Conservation (phyloP, 768 basidiomycete genomes). For the Pleurotus platypus region DNA sequence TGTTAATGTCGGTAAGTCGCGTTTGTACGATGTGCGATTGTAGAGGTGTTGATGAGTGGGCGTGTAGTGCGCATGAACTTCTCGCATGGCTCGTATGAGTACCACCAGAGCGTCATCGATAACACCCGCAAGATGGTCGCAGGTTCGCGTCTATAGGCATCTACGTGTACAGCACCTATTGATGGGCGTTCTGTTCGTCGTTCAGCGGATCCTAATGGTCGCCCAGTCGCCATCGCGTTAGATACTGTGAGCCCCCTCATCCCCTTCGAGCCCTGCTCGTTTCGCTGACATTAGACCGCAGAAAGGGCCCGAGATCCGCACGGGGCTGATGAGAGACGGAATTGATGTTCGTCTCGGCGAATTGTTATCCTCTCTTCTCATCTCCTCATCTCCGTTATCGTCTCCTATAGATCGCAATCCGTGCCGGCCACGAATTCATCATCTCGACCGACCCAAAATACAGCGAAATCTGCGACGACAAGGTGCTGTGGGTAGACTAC, state of each 20-base stretch:
- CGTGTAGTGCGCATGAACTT: constrained; percentile 98
- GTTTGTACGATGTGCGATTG: not conserved
- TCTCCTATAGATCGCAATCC: constrained; percentile 63
- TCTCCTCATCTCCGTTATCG: constrained; percentile 6
- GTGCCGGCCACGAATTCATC: constrained; percentile 91
- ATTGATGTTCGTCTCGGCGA: constrained; percentile 63
- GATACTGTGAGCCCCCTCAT: constrained; percentile 71
- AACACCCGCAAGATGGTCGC: constrained; percentile 88
- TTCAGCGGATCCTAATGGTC: constrained; percentile 66
- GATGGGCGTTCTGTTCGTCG: not conserved
- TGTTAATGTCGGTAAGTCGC: constrained; percentile 88
- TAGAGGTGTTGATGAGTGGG: not conserved
- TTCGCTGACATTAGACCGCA: constrained; percentile 23
- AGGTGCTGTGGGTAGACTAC: constrained; percentile 92
- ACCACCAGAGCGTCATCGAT: constrained; percentile 98
- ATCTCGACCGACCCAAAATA: constrained; percentile 83
- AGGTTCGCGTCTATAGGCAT: constrained; percentile 38
- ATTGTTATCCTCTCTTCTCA: constrained; percentile 1
- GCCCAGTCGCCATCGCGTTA: constrained; percentile 95
- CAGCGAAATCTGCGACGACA: constrained; percentile 74
- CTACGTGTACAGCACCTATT: constrained; percentile 9
- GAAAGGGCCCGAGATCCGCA: constrained; percentile 99
- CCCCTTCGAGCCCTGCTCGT: not conserved
- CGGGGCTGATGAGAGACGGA: constrained; percentile 85
- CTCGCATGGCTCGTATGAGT: constrained; percentile 97